Evolutionary conservation across 2,329 filamentous ascomycete species (phyloP).

Genomic region (Penicillium freii): DNA sequence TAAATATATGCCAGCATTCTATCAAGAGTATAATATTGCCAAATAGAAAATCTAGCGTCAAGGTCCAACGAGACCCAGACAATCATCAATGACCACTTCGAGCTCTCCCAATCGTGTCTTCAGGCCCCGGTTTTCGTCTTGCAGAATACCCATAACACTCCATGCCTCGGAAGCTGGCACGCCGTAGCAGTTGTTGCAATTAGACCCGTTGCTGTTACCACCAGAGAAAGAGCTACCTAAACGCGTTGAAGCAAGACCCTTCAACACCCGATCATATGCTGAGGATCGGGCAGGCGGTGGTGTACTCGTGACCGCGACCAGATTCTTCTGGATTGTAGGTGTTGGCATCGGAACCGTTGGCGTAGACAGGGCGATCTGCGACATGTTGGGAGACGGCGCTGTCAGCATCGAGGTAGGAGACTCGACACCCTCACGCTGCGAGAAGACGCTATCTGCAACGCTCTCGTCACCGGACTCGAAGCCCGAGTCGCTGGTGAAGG

Average conservation of each 20-base stretch:
- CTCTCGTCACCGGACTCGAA: constrained; percentile 60
- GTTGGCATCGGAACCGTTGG: constrained; percentile 31
- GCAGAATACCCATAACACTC: constrained; percentile 52
- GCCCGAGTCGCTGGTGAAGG: constrained; percentile 54
- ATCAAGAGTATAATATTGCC: constrained; percentile 10
- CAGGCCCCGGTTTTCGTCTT: constrained; percentile 55
- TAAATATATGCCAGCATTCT: constrained; percentile 8
- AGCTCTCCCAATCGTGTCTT: constrained; percentile 54
- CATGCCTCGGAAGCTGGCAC: constrained; percentile 50
- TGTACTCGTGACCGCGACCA: constrained; percentile 23
- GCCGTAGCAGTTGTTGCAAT: constrained; percentile 45
- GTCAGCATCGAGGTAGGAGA: constrained; percentile 37
- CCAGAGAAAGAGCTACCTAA: constrained; percentile 32
- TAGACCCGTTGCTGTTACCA: constrained; percentile 29
- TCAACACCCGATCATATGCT: constrained; percentile 46
- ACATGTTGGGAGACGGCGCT: constrained; percentile 39
- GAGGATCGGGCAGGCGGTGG: constrained; percentile 31
- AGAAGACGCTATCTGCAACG: constrained; percentile 50
- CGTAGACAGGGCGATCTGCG: constrained; percentile 32
- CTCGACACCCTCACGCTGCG: constrained; percentile 36
- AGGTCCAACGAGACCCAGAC: constrained; percentile 52
- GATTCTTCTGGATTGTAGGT: constrained; percentile 34
- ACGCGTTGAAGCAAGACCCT: constrained; percentile 39
- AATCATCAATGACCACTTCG: constrained; percentile 56
- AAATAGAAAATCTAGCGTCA: constrained; percentile 14